phyloP scores from a whole-genome alignment of 1,139 yeast species.

The Candida dubliniensis region DNA sequence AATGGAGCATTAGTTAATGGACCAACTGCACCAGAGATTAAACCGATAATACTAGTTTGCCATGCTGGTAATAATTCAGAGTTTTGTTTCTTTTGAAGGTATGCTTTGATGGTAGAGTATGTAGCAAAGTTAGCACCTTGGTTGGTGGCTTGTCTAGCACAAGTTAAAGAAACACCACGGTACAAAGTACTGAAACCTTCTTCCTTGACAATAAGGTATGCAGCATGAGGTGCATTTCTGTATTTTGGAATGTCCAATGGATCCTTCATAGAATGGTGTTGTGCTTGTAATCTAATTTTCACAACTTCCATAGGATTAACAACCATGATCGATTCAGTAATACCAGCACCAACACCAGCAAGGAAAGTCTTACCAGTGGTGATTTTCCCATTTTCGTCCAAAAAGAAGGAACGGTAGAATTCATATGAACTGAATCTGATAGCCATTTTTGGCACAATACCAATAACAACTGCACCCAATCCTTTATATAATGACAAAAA shows the following conservation, averaged over 20 bases:
- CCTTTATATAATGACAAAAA: constrained; percentile 90
- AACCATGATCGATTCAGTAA: constrained; percentile 91
- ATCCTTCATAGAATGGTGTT: constrained; percentile 84
- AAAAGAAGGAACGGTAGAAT: constrained; percentile 71
- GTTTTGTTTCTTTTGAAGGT: constrained; percentile 65
- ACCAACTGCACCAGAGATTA: constrained; percentile 94
- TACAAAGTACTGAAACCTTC: constrained; percentile 89
- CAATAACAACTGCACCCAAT: constrained; percentile 93
- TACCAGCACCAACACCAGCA: constrained; percentile 97
- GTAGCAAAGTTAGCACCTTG: constrained; percentile 99
- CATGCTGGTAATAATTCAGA: constrained; percentile 76
- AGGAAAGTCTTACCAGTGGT: constrained; percentile 73
- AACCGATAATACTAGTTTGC: constrained; percentile 92
- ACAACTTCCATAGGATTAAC: constrained; percentile 98
- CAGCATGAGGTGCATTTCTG: constrained; percentile 91
- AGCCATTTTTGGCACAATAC: constrained; percentile 98
- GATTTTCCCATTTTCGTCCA: constrained; percentile 65
- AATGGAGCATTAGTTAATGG: constrained; percentile 97
- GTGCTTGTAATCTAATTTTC: constrained; percentile 94
- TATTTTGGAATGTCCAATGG: constrained; percentile 82
- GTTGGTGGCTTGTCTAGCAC: constrained; percentile 97
- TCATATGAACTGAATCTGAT: constrained; percentile 94
- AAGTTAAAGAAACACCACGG: constrained; percentile 93
- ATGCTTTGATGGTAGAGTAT: constrained; percentile 79
- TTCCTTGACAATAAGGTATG: constrained; percentile 78